phyloP scores from a whole-genome alignment of 805 yeast genomes.

The Starmera caribaea region DNA sequence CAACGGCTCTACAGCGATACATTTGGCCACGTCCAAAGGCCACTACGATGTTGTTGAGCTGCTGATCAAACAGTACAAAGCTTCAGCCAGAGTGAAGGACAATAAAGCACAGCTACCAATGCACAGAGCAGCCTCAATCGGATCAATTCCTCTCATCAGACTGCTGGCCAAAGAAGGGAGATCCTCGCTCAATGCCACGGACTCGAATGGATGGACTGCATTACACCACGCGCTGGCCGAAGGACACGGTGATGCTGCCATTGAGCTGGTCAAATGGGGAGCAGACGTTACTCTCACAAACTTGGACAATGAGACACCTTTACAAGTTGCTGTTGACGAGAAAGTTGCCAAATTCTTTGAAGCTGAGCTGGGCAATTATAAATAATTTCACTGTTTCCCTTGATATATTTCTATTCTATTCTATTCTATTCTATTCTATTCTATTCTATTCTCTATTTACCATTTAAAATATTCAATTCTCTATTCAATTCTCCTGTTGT shows the following conservation, averaged over 20 bases:
- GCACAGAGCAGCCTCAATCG: conserved; percentile 78
- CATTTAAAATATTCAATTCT: too few species aligned
- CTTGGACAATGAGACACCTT: conserved; percentile 43
- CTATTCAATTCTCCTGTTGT: too few species aligned
- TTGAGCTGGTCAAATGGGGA: conserved; percentile 48
- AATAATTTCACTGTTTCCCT: too few species aligned
- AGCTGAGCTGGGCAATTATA: conserved; percentile 4
- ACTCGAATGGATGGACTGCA: conserved; percentile 73
- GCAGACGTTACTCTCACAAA: conserved; percentile 47
- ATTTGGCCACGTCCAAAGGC: conserved; percentile 66
- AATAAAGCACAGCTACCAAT: conserved; percentile 54
- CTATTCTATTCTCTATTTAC: too few species aligned
- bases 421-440: too few species aligned
- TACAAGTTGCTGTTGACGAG: conserved; percentile 46
- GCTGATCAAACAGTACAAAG: conserved; percentile 45
- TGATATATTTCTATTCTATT: too few species aligned
- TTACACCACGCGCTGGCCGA: conserved; percentile 87
- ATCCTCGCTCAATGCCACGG: conserved; percentile 61
- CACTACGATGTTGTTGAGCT: conserved; percentile 43
- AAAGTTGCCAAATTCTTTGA: conserved; percentile 33
- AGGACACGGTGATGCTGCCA: conserved; percentile 74
- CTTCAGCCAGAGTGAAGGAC: conserved; percentile 60
- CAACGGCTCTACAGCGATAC: conserved; percentile 69
- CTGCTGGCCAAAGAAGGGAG: conserved; percentile 41
- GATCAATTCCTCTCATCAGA: conserved; percentile 48